phyloP scores from a whole-genome alignment of 2,329 filamentous ascomycete genomes.

The Diplodia mutila region DNA sequence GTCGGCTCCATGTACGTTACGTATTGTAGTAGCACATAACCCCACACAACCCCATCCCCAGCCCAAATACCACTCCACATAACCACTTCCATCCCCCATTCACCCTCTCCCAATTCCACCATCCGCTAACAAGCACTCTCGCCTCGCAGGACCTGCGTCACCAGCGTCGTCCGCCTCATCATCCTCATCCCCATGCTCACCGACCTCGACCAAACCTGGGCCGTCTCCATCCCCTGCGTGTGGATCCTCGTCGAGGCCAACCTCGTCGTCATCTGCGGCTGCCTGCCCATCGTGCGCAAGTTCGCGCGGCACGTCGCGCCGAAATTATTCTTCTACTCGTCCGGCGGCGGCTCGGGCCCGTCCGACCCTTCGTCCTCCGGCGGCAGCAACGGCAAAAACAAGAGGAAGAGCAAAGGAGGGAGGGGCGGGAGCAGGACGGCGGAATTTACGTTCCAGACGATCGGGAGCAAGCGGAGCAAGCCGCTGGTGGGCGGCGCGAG shows the following conservation, averaged over 20 bases:
- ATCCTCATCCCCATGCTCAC: constrained; percentile 16
- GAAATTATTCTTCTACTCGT: neutral
- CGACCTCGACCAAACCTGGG: constrained; percentile 18
- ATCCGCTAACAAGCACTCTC: neutral
- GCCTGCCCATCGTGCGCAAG: constrained; percentile 46
- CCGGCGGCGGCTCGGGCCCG: neutral
- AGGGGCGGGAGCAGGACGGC: neutral
- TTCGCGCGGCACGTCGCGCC: constrained; percentile 47
- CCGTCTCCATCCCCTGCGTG: constrained; percentile 16
- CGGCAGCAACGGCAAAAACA: neutral
- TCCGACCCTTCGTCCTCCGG: neutral
- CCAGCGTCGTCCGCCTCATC: constrained; percentile 39
- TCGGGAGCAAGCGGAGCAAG: constrained; percentile 8
- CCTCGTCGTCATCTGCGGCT: constrained; percentile 48
- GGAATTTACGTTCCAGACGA: constrained; percentile 1
- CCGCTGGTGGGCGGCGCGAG: neutral
- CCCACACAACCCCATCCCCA: no score
- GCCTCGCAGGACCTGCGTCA: constrained; percentile 35
- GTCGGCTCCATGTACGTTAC: constrained; percentile 27
- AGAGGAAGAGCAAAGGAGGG: no score
- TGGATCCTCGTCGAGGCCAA: constrained; percentile 44
- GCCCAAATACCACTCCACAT: neutral
- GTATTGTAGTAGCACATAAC: no score
- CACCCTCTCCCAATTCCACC: neutral
- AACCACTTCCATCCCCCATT: neutral